A percentile compares a stretch with the other conserved stretches of the same genome.
Conservation (phyloP, 2,329 filamentous ascomycete genomes). For the Colletotrichum limetticola region DNA sequence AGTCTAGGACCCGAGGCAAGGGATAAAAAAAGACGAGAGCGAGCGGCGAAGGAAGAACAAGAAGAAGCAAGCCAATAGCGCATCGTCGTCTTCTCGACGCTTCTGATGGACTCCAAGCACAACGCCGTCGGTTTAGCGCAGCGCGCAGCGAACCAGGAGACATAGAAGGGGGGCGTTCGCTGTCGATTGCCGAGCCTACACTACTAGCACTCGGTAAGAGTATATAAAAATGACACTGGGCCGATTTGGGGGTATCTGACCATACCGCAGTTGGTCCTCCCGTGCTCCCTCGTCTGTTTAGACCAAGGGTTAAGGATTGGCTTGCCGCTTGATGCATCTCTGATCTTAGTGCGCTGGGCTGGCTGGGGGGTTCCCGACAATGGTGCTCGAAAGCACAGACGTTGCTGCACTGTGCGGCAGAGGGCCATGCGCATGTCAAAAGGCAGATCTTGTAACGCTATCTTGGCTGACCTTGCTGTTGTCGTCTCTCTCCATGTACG, state of each 20-base stretch:
- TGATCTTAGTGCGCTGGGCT: constrained; percentile 31
- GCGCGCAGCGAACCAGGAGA: not conserved
- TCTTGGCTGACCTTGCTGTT: constrained; percentile 21
- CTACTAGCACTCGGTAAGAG: too few relatives aligned
- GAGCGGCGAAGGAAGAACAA: not conserved
- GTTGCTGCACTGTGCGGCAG: constrained; percentile 35
- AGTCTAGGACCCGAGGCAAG: not conserved
- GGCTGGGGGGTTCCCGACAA: constrained; percentile 15
- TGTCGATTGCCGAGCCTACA: constrained; percentile 31
- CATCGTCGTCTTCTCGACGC: constrained; percentile 27
- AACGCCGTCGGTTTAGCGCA: constrained; percentile 14
- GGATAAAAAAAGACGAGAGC: not conserved
- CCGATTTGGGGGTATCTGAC: not conserved
- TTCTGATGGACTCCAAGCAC: constrained; percentile 16
- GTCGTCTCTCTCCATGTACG: not conserved
- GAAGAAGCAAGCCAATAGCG: not conserved
- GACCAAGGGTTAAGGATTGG: not conserved
- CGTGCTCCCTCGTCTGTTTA: not conserved
- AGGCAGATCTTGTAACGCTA: constrained; percentile 35
- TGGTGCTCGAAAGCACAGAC: constrained; percentile 30
- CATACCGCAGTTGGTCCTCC: not conserved
- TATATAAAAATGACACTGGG: not conserved
- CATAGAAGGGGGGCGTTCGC: constrained; percentile 12
- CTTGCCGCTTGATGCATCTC: constrained; percentile 21
- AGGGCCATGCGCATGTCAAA: constrained; percentile 35